Conservation (phyloP, 2,329 filamentous ascomycete species). For the Pyrenochaeta sp. region DNA sequence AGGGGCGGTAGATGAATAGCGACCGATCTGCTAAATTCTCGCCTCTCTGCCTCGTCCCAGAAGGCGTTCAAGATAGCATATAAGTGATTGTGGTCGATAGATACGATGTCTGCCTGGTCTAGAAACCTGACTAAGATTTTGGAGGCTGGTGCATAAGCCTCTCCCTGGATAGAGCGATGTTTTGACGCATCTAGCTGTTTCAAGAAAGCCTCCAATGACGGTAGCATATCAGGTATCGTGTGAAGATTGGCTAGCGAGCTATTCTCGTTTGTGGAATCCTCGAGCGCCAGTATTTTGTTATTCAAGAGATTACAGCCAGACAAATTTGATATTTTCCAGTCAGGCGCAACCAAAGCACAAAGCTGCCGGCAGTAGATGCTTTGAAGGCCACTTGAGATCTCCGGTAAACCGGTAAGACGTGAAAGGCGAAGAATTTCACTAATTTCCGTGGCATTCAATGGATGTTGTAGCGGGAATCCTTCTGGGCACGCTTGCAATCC, state of each 20-base stretch:
- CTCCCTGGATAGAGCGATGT: conserved; percentile 42
- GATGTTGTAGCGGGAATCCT: background rate
- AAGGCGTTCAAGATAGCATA: conserved; percentile 43
- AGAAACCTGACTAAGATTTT: conserved; percentile 31
- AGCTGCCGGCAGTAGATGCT: conserved; percentile 39
- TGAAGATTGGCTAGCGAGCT: background rate
- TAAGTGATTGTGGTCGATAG: conserved; percentile 24
- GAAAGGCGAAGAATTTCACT: conserved; percentile 48
- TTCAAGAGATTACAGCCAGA: conserved; percentile 30
- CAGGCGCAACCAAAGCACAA: conserved; percentile 22
- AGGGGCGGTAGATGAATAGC: conserved; percentile 49
- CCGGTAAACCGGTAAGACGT: conserved; percentile 51
- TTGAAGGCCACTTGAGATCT: conserved; percentile 53
- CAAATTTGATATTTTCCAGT: conserved; percentile 6
- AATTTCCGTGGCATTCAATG: conserved; percentile 28
- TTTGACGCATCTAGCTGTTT: conserved; percentile 32
- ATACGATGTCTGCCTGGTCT: conserved; percentile 13
- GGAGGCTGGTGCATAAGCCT: conserved; percentile 39
- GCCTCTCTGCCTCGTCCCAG: conserved; percentile 59
- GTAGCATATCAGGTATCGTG: background rate
- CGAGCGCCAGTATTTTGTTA: conserved; percentile 15
- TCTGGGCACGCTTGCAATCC: conserved; percentile 34
- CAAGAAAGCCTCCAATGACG: conserved; percentile 34
- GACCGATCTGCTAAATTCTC: conserved; percentile 56
- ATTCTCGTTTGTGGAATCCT: background rate